phyloP scores from a whole-genome alignment of 257 asterid genomes.

The Nicotiana obtusifolia region DNA sequence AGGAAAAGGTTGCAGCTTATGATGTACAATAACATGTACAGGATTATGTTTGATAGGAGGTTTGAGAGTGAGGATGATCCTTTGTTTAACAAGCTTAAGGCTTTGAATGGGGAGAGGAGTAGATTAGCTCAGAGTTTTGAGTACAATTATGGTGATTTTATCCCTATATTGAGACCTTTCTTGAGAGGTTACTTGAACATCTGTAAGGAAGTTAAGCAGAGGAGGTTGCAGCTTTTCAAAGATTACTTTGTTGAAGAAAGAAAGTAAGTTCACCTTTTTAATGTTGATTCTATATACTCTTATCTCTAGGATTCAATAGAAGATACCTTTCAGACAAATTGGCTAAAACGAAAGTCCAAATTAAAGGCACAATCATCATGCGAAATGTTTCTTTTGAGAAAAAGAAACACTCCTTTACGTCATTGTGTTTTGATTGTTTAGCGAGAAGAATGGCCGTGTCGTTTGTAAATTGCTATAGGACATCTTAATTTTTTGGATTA shows the following conservation, averaged over 20 bases:
- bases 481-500: neutral
- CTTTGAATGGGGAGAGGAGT: slow-evolving; percentile 90
- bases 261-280: slow-evolving; percentile 43
- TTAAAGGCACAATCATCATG: no score
- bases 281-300: no score
- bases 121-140: slow-evolving; percentile 94
- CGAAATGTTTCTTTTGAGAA: no score
- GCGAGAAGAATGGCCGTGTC: no score
- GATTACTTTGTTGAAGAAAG: slow-evolving; percentile 83
- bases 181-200: slow-evolving; percentile 75
- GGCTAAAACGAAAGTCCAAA: no score
- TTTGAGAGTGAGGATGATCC: slow-evolving; percentile 88
- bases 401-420: no score
- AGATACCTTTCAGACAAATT: no score
- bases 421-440: no score
- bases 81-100: slow-evolving; percentile 59
- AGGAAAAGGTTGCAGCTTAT: slow-evolving; percentile 75
- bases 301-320: no score
- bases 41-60: slow-evolving; percentile 85
- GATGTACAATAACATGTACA: slow-evolving; percentile 90
- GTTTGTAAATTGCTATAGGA: no score
- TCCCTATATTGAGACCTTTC: slow-evolving; percentile 86
- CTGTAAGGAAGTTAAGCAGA: slow-evolving; percentile 72
- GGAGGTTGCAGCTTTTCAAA: slow-evolving; percentile 69
- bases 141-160: slow-evolving; percentile 90